Percentiles rank a stretch among this genome's conserved stretches.
Evolutionary conservation across 257 asterid species (phyloP).

Genomic region (Ilex aquifolium): DNA sequence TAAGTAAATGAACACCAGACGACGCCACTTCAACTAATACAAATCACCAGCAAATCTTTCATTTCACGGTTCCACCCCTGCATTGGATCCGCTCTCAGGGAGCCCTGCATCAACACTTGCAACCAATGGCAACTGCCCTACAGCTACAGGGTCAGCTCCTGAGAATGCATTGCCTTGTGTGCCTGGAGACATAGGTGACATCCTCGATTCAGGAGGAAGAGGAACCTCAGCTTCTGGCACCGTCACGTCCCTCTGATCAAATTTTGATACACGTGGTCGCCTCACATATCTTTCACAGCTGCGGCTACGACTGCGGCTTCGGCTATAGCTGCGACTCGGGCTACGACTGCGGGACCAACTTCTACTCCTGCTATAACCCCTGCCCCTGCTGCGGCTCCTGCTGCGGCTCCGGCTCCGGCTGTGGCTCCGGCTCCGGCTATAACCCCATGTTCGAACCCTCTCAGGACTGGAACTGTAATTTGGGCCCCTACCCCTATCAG

Average conservation of each 20-base stretch:
- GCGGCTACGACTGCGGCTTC: slow-evolving; percentile 25
- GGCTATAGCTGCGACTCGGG: slow-evolving; percentile 23
- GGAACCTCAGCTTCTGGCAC: slow-evolving; percentile 24
- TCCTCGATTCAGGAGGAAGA: slow-evolving; percentile 14
- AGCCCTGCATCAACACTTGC: slow-evolving; percentile 8
- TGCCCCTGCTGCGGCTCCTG: slow-evolving; percentile 39
- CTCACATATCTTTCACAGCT: slow-evolving; percentile 57
- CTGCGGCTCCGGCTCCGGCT: slow-evolving; percentile 39
- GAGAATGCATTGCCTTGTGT: slow-evolving; percentile 22
- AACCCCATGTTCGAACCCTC: slow-evolving; percentile 69
- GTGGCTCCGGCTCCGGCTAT: slow-evolving; percentile 48
- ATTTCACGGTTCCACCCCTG: no score
- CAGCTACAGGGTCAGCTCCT: slow-evolving; percentile 22
- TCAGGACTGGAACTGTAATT: slow-evolving; percentile 68
- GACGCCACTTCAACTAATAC: no score
- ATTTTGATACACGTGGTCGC: slow-evolving; percentile 55
- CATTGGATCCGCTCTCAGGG: no score
- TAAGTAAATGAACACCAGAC: no score
- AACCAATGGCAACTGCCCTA: slow-evolving; percentile 19
- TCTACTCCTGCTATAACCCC: slow-evolving; percentile 33
- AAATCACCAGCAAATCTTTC: no score
- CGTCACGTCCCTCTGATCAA: slow-evolving; percentile 57
- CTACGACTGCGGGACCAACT: slow-evolving; percentile 28
- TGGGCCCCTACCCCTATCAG: slow-evolving; percentile 64
- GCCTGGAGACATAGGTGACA: slow-evolving; percentile 21